phyloP scores from a whole-genome alignment of 2,329 filamentous ascomycete genomes.

The Metarhizium robertsii region DNA sequence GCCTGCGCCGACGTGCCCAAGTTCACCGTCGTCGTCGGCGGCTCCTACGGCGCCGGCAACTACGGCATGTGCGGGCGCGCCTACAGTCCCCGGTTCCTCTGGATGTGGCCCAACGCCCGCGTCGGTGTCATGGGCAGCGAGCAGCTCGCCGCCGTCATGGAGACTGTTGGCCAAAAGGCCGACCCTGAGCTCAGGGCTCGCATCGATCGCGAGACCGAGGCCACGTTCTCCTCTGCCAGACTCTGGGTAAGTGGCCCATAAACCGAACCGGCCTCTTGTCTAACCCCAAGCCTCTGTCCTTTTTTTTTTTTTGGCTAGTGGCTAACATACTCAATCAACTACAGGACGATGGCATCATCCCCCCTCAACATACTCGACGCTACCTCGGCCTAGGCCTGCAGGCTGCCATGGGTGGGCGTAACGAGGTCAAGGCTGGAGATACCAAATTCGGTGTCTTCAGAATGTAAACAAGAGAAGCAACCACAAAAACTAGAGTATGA shows the following conservation, averaged over 20 bases:
- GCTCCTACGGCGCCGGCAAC: conserved; percentile 87
- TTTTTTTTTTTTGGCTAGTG: not conserved
- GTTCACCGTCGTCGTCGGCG: conserved; percentile 93
- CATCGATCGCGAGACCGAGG: conserved; percentile 86
- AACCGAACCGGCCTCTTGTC: not conserved
- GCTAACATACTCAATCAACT: not conserved
- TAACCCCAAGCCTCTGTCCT: conserved; percentile 1
- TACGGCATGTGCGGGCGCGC: conserved; percentile 98
- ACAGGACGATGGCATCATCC: conserved; percentile 70
- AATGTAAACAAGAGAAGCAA: conserved; percentile 45
- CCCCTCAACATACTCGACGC: conserved; percentile 63
- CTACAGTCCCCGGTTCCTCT: conserved; percentile 83
- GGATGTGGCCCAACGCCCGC: conserved; percentile 97
- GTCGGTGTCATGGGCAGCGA: conserved; percentile 95
- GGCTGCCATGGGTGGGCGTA: conserved; percentile 61
- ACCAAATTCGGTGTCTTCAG: conserved; percentile 74
- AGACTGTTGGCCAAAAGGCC: conserved; percentile 75
- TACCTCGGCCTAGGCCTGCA: conserved; percentile 65
- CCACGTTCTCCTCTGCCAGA: conserved; percentile 77
- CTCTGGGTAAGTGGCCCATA: conserved; percentile 58
- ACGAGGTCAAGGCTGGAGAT: conserved; percentile 48
- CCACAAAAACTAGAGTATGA: not conserved
- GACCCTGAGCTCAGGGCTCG: conserved; percentile 73
- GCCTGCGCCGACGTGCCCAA: conserved; percentile 92
- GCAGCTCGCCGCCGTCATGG: conserved; percentile 88